Percentiles rank a stretch among this genome's conserved stretches.
Evolutionary conservation across 495 filamentous ascomycete genomes (phyloP).

Genomic region (Amorphotheca resinae): DNA sequence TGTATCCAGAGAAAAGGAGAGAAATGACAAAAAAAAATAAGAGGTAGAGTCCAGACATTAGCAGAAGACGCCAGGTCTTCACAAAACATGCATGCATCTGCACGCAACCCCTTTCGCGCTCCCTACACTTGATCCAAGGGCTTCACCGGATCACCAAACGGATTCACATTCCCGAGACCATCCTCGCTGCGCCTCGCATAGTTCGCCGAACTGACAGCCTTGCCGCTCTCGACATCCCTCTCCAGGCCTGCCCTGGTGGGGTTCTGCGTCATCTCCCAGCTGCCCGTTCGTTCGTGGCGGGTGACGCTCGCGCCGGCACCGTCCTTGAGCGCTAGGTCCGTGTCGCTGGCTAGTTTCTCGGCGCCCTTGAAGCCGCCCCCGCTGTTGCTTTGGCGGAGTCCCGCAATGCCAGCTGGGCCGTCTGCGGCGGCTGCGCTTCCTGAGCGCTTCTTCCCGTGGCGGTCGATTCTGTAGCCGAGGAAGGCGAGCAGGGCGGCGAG

Average conservation of each 20-base stretch:
- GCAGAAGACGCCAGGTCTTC: too few species aligned
- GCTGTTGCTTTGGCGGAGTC: constrained; percentile 7
- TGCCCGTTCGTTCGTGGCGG: constrained; percentile 35
- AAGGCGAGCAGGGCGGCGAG: constrained; percentile 13
- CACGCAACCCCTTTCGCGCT: too few species aligned
- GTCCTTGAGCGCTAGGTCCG: constrained; percentile 28
- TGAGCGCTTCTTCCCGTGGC: not conserved
- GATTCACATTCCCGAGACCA: constrained; percentile 8
- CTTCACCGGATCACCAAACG: constrained; percentile 17
- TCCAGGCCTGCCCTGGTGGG: constrained; percentile 3
- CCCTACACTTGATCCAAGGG: constrained; percentile 11
- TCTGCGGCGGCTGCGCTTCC: constrained; percentile 9
- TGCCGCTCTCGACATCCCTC: constrained; percentile 14
- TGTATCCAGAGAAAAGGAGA: not conserved
- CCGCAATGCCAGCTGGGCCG: not conserved
- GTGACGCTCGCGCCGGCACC: constrained; percentile 22
- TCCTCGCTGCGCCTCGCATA: constrained; percentile 15
- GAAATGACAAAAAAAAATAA: not conserved
- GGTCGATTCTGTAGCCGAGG: constrained; percentile 29
- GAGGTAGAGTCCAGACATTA: too few species aligned
- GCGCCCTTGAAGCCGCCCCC: constrained; percentile 37
- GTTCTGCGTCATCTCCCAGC: constrained; percentile 38
- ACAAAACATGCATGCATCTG: too few species aligned
- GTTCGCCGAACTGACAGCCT: constrained; percentile 4
- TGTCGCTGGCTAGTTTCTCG: constrained; percentile 35